A percentile compares a stretch with the other conserved stretches of the same genome.
These are phyloP conservation scores for Vaccinium corymbosum DNA, from an alignment of 148 eudicot genomes.

Conservation along the genomic window DNA sequence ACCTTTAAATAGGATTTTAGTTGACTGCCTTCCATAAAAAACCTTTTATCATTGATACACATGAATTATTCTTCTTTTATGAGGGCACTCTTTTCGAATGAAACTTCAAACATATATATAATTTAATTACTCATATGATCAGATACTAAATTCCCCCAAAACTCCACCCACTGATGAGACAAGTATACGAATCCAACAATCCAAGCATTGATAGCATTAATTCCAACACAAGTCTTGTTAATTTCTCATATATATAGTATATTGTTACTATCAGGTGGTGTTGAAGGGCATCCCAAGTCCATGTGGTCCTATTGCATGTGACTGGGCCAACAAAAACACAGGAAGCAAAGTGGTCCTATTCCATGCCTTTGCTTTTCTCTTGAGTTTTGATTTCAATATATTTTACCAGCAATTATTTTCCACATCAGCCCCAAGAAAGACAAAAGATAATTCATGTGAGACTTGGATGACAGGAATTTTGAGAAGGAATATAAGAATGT, in stretches of 20 bases:
- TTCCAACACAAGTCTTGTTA: not conserved
- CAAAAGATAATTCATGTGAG: not conserved
- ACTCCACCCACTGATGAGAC: not conserved
- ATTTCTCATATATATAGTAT: too few species aligned
- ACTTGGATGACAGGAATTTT: too few species aligned
- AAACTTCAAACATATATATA: too few species aligned
- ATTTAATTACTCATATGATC: too few species aligned
- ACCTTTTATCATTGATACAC: not conserved
- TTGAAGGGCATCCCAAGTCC: not conserved
- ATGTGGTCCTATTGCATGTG: not conserved
- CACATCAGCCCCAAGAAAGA: not conserved
- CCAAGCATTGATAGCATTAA: not conserved
- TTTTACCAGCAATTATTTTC: not conserved
- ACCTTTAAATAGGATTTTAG: not conserved
- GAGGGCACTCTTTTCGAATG: not conserved
- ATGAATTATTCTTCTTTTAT: not conserved
- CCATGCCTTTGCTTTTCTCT: not conserved
- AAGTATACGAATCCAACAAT: not conserved
- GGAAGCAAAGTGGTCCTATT: not conserved
- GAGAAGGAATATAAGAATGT: too few species aligned
- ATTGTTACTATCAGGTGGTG: not conserved
- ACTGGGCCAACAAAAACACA: not conserved
- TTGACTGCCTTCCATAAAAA: not conserved
- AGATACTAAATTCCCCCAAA: not conserved
- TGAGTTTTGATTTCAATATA: conserved; percentile 2